Conservation (phyloP, 148 eudicot genomes). For the Polygonum maritimum region DNA sequence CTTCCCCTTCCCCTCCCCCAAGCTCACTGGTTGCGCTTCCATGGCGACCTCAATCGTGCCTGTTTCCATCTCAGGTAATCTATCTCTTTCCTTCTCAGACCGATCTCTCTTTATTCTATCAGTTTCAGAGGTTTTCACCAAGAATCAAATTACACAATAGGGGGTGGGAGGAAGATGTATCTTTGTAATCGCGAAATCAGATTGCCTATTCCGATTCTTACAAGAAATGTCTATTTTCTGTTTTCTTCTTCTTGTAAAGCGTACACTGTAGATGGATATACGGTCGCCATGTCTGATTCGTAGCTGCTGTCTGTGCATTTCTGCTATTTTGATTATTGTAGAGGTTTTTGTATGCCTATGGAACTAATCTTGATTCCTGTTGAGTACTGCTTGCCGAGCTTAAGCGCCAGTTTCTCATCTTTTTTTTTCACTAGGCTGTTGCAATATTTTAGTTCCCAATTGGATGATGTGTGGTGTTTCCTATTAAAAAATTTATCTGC, state of each 20-base stretch:
- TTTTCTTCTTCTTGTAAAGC: not conserved
- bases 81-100: not conserved
- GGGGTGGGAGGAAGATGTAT: not conserved
- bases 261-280: not conserved
- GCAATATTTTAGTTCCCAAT: not conserved
- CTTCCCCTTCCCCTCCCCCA: not conserved
- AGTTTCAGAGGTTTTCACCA: not conserved
- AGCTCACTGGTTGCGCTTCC: not conserved
- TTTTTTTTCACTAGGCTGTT: not conserved
- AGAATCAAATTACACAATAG: not conserved
- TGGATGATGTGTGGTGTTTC: not conserved
- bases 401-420: not conserved
- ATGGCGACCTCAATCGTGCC: slow-evolving; percentile 6
- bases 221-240: not conserved
- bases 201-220: not conserved
- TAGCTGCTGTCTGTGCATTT: not conserved
- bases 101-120: not conserved
- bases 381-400: not conserved
- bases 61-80: slow-evolving; percentile 4
- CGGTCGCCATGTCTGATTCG: not conserved
- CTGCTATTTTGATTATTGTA: not conserved
- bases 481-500: not conserved
- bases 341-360: not conserved
- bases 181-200: not conserved
- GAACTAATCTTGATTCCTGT: not conserved